Evolutionary conservation across 176 grass and related monocot species (phyloP).

Genomic region (Carex myosuroides): DNA sequence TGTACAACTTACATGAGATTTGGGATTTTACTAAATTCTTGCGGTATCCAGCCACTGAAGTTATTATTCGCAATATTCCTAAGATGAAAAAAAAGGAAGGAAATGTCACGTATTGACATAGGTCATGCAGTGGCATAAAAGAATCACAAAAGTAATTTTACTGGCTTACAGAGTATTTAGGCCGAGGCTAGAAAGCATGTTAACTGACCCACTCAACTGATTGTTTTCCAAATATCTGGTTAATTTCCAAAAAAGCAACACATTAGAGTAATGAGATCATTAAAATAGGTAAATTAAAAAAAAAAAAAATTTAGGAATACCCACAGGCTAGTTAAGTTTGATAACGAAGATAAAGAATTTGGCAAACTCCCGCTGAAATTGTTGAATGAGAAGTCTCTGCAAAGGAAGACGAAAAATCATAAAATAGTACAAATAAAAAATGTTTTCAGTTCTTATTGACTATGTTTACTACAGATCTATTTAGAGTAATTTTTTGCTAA

Average conservation of each 20-base stretch:
- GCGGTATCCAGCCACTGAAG: slow-evolving; percentile 94
- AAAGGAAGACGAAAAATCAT: slow-evolving; percentile 34
- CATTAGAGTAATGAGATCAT: slow-evolving; percentile 12
- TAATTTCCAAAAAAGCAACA: slow-evolving; percentile 11
- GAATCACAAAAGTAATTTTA: neutral
- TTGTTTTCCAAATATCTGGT: slow-evolving; percentile 94
- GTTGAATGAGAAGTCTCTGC: slow-evolving; percentile 96
- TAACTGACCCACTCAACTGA: slow-evolving; percentile 74
- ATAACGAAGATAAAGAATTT: slow-evolving; percentile 66
- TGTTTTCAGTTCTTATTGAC: too few species aligned
- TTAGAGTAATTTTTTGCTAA: too few species aligned
- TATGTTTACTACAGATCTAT: too few species aligned
- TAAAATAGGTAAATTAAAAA: slow-evolving; percentile 1
- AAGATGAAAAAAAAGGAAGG: slow-evolving; percentile 6
- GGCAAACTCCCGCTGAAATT: slow-evolving; percentile 79
- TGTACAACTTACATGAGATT: slow-evolving; percentile 56
- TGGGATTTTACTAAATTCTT: slow-evolving; percentile 78
- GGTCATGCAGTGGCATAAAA: neutral
- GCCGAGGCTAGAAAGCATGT: slow-evolving; percentile 57
- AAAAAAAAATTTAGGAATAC: slow-evolving; percentile 25
- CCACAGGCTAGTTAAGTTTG: slow-evolving; percentile 92
- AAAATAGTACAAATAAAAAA: slow-evolving; percentile 24
- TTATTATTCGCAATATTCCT: slow-evolving; percentile 97
- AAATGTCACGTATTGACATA: neutral
- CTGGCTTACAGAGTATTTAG: slow-evolving; percentile 79